Percentiles rank a stretch among this genome's conserved stretches.
These are phyloP conservation scores for Sordariomycetes sp. DNA, from an alignment of 2,329 filamentous ascomycete genomes.

Conservation along the genomic window DNA sequence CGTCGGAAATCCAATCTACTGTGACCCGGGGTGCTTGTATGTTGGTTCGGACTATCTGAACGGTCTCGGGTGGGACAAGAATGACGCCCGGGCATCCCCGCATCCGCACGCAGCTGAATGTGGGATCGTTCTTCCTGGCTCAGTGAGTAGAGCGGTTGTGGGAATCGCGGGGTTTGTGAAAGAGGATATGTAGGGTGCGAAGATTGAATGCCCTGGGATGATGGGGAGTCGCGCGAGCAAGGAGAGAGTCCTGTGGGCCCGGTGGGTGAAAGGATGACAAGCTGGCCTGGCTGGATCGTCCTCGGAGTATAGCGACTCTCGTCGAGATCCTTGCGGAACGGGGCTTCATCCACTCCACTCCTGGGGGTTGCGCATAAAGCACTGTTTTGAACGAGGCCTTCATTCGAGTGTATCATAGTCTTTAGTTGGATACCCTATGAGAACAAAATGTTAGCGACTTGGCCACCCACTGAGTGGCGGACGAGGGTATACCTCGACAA, in stretches of 20 bases:
- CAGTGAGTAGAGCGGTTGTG: background rate
- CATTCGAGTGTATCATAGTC: background rate
- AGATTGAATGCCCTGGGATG: background rate
- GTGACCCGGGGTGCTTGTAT: background rate
- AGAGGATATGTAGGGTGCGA: background rate
- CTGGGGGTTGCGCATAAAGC: background rate
- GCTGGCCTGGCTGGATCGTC: background rate
- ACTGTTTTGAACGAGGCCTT: background rate
- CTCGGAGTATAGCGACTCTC: background rate
- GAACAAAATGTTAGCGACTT: background rate
- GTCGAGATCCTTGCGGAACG: background rate
- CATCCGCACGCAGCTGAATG: background rate
- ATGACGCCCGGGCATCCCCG: background rate
- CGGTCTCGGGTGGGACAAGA: background rate
- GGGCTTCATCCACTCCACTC: background rate
- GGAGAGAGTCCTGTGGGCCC: background rate
- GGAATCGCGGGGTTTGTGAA: background rate
- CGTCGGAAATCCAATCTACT: conserved; percentile 28
- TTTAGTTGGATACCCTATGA: conserved; percentile 1
- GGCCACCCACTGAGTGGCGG: background rate
- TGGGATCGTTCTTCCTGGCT: background rate
- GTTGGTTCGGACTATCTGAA: background rate
- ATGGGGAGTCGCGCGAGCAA: background rate
- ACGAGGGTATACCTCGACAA: background rate
- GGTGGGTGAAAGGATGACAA: background rate